A percentile compares a stretch with the other conserved stretches of the same genome.
Conservation (phyloP, 2,329 filamentous ascomycete genomes). For the Aspergillus tubingensis region DNA sequence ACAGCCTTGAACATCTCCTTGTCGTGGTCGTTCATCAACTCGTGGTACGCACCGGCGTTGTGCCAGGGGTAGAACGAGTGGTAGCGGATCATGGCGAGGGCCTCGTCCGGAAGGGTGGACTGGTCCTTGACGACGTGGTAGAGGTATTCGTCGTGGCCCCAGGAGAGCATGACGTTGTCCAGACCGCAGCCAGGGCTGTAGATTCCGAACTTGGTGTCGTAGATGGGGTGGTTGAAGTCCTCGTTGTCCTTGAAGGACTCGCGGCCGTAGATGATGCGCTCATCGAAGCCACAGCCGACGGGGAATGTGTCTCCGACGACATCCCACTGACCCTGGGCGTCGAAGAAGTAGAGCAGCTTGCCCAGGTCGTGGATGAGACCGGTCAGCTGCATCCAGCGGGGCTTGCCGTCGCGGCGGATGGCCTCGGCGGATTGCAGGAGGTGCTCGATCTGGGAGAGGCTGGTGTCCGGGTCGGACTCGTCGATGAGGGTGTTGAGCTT, state of each 20-base stretch:
- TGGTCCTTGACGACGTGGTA: conserved; percentile 87
- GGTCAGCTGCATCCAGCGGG: conserved; percentile 52
- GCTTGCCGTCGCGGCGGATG: conserved; percentile 71
- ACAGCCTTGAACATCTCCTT: conserved; percentile 77
- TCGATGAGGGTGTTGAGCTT: conserved; percentile 89
- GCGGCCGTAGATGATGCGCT: conserved; percentile 76
- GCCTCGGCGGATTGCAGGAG: conserved; percentile 86
- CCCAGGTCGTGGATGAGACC: conserved; percentile 52
- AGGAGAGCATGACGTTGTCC: conserved; percentile 85
- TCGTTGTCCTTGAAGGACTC: conserved; percentile 74
- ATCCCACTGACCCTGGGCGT: conserved; percentile 87
- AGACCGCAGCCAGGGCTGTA: conserved; percentile 78
- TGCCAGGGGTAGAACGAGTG: conserved; percentile 96
- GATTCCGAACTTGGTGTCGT: conserved; percentile 75
- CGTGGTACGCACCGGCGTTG: conserved; percentile 72
- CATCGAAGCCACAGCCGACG: conserved; percentile 56
- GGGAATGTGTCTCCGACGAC: conserved; percentile 69
- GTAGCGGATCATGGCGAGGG: conserved; percentile 88
- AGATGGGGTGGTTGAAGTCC: conserved; percentile 70
- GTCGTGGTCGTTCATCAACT: conserved; percentile 84
- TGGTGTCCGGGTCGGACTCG: conserved; percentile 87
- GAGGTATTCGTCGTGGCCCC: conserved; percentile 62
- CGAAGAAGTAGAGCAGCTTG: conserved; percentile 57
- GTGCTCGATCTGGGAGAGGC: conserved; percentile 85
- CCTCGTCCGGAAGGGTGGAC: conserved; percentile 74